phyloP scores from a whole-genome alignment of 2,329 filamentous ascomycete species.

The Westerdykella sp. region DNA sequence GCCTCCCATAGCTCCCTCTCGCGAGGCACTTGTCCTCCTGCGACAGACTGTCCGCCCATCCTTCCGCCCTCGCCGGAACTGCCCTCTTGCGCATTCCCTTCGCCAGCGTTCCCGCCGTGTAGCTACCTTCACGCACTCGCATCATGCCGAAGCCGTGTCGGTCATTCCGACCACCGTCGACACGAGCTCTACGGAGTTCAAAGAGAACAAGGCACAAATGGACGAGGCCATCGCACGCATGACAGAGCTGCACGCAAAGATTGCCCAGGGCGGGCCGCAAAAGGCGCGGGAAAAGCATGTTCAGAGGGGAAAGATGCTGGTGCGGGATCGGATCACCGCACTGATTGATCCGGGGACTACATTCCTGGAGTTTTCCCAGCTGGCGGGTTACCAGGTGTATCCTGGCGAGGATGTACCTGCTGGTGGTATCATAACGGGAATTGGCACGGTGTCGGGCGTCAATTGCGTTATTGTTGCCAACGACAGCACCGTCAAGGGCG shows the following conservation, averaged over 20 bases:
- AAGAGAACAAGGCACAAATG: conserved; percentile 76
- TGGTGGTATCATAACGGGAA: conserved; percentile 85
- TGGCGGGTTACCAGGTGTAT: conserved; percentile 83
- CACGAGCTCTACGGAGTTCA: conserved; percentile 68
- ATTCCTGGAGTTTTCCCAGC: conserved; percentile 88
- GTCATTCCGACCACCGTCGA: conserved; percentile 72
- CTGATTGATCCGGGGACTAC: conserved; percentile 83
- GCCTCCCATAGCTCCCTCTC: conserved; percentile 31
- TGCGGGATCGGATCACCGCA: conserved; percentile 78
- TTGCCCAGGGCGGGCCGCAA: conserved; percentile 68
- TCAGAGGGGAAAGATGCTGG: conserved; percentile 86
- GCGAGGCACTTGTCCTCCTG: conserved; percentile 30
- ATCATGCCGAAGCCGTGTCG: conserved; percentile 79
- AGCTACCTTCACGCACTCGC: conserved; percentile 71
- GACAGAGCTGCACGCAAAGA: conserved; percentile 61
- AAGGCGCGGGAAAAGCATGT: conserved; percentile 86
- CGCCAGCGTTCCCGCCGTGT: conserved; percentile 35
- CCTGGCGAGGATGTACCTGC: conserved; percentile 80
- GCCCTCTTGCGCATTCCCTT: background rate
- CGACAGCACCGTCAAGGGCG: conserved; percentile 94
- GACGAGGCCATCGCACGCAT: conserved; percentile 63
- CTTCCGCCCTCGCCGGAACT: conserved; percentile 8
- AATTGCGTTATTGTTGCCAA: conserved; percentile 92
- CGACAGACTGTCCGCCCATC: conserved; percentile 27
- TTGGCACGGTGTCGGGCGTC: conserved; percentile 85